phyloP scores from a whole-genome alignment of 371 early-diverging fungal species.

The Mortierella sp. region DNA sequence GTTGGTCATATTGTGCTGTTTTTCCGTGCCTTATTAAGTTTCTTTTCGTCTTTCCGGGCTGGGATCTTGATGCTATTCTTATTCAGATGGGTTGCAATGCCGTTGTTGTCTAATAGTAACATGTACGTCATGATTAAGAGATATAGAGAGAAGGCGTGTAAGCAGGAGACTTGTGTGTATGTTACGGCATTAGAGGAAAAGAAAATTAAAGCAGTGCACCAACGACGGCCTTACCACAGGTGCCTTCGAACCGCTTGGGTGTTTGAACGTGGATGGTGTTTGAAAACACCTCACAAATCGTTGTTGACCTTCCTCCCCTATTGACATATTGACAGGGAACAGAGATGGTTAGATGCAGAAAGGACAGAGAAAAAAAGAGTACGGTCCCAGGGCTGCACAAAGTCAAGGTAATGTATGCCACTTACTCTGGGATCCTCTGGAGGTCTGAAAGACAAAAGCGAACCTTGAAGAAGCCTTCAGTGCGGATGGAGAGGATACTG shows the following conservation, averaged over 20 bases:
- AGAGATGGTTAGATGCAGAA: background rate
- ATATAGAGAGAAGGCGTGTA: too few species aligned
- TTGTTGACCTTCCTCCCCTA: slow-evolving; percentile 26
- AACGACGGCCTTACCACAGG: slow-evolving; percentile 32
- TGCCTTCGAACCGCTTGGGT: slow-evolving; percentile 46
- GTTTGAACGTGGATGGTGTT: slow-evolving; percentile 45
- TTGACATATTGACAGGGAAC: background rate
- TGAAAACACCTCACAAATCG: slow-evolving; percentile 29
- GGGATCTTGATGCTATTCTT: slow-evolving; percentile 40
- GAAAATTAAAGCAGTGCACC: background rate
- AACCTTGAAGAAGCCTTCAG: slow-evolving; percentile 44
- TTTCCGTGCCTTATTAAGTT: slow-evolving; percentile 27
- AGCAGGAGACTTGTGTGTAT: background rate
- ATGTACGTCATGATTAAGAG: too few species aligned
- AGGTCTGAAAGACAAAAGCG: slow-evolving; percentile 42
- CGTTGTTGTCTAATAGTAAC: slow-evolving; percentile 30
- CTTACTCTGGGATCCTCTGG: slow-evolving; percentile 36
- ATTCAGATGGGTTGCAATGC: slow-evolving; percentile 32
- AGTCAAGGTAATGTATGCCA: background rate
- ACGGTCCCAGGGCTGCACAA: background rate
- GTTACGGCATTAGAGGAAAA: background rate
- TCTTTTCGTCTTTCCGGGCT: slow-evolving; percentile 43
- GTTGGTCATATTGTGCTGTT: background rate
- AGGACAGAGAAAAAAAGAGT: background rate
- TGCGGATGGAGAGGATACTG: slow-evolving; percentile 38